These are phyloP conservation scores for Chalciporus sphaerocephalus DNA, from an alignment of 768 basidiomycete species.

Conservation along the genomic window DNA sequence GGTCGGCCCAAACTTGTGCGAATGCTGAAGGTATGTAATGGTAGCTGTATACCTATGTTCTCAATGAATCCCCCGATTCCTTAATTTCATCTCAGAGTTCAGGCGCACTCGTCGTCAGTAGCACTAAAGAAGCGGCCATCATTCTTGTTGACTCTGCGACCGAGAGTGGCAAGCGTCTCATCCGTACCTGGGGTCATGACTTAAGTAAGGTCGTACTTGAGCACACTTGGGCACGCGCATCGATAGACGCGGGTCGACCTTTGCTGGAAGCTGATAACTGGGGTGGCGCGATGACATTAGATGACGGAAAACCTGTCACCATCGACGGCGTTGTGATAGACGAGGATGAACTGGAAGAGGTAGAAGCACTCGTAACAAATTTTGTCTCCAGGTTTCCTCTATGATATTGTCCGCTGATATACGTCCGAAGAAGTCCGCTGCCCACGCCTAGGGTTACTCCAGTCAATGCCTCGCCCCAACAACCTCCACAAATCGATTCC, in stretches of 20 bases:
- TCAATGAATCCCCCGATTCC: conserved; percentile 3
- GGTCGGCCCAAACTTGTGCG: conserved; percentile 51
- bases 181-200: conserved; percentile 56
- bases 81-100: conserved; percentile 39
- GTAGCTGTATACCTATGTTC: not conserved
- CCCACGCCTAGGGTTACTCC: conserved; percentile 63
- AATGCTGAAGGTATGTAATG: conserved; percentile 40
- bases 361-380: conserved; percentile 38
- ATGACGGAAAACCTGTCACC: conserved; percentile 32
- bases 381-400: conserved; percentile 33
- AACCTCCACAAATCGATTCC: conserved; percentile 1
- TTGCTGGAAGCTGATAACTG: conserved; percentile 48
- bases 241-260: conserved; percentile 39
- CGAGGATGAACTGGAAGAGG: conserved; percentile 37
- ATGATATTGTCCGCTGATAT: conserved; percentile 14
- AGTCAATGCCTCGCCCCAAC: conserved; percentile 27
- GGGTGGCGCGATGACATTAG: conserved; percentile 40
- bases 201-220: conserved; percentile 46
- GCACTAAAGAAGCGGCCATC: conserved; percentile 49
- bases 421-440: conserved; percentile 48
- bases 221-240: conserved; percentile 49
- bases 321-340: conserved; percentile 33
- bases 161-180: conserved; percentile 49
- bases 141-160: conserved; percentile 56
- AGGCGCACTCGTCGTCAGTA: conserved; percentile 50